Conservation (phyloP, 352 stramenopile species). For the Phytophthora tubulina region DNA sequence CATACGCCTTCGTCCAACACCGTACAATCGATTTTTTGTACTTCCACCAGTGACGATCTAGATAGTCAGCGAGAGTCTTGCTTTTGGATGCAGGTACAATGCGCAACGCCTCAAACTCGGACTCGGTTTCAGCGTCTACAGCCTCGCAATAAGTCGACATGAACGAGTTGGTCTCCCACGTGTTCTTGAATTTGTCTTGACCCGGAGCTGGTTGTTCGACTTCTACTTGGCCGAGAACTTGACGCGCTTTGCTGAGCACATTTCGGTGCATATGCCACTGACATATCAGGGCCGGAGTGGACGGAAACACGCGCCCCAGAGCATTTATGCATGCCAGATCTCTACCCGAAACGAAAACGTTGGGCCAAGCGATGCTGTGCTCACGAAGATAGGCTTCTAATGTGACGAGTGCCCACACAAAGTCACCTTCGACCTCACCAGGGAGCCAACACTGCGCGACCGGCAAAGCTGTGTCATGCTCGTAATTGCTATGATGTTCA, state of each 20-base stretch:
- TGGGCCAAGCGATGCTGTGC: background rate
- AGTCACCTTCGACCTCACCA: background rate
- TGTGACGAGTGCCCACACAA: background rate
- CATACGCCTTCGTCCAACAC: constrained; percentile 2
- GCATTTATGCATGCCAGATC: constrained; percentile 6
- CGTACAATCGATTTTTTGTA: background rate
- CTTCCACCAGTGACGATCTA: constrained; percentile 8
- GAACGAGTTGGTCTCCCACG: background rate
- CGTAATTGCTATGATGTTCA: background rate
- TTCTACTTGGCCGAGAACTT: background rate
- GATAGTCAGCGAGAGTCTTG: background rate
- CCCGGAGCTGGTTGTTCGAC: background rate
- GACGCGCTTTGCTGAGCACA: constrained; percentile 1
- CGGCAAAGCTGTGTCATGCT: background rate
- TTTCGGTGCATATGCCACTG: constrained; percentile 2
- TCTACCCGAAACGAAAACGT: background rate
- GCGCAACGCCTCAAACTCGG: background rate
- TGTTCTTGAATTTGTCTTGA: constrained; percentile 1
- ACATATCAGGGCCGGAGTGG: background rate
- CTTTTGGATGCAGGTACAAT: background rate
- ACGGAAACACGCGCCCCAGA: background rate
- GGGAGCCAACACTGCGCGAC: constrained; percentile 2
- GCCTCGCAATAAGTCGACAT: constrained; percentile 2
- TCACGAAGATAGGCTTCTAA: background rate
- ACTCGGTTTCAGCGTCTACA: background rate